phyloP scores from a whole-genome alignment of 2,329 filamentous ascomycete genomes.

The Talaromyces sp. region DNA sequence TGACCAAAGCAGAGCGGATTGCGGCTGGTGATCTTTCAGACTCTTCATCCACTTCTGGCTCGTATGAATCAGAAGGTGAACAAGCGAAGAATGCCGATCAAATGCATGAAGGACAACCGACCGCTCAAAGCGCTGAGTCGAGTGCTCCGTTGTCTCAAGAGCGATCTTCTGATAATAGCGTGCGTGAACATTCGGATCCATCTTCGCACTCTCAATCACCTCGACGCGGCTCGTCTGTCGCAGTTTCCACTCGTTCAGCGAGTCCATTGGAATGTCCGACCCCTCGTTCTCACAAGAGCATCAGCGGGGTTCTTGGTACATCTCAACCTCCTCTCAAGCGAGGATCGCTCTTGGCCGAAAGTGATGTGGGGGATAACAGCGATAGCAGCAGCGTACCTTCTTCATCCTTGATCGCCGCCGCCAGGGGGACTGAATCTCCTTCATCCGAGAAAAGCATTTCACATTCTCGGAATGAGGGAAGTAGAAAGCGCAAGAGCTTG shows the following conservation, averaged over 20 bases:
- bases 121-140: slow-evolving; percentile 14
- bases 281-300: slow-evolving; percentile 72
- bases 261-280: slow-evolving; percentile 90
- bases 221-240: slow-evolving; percentile 57
- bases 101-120: slow-evolving; percentile 9
- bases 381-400: slow-evolving; percentile 73
- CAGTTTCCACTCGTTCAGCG: slow-evolving; percentile 76
- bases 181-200: slow-evolving; percentile 53
- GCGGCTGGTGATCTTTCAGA: slow-evolving; percentile 81
- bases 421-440: slow-evolving; percentile 78
- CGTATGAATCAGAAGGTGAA: slow-evolving; percentile 48
- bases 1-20: slow-evolving; percentile 83
- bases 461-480: slow-evolving; percentile 71
- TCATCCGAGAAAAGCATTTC: slow-evolving; percentile 79
- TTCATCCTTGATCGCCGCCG: slow-evolving; percentile 71
- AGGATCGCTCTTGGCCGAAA: slow-evolving; percentile 75
- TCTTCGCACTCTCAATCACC: slow-evolving; percentile 44
- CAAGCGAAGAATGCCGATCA: not conserved
- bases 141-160: slow-evolving; percentile 23
- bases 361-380: slow-evolving; percentile 74
- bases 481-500: slow-evolving; percentile 81
- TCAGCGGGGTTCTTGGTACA: slow-evolving; percentile 55
- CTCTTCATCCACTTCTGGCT: slow-evolving; percentile 61
- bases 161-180: slow-evolving; percentile 53
- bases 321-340: slow-evolving; percentile 61